Conservation (phyloP, 768 basidiomycete genomes). For the Leccinum ochraceum region DNA sequence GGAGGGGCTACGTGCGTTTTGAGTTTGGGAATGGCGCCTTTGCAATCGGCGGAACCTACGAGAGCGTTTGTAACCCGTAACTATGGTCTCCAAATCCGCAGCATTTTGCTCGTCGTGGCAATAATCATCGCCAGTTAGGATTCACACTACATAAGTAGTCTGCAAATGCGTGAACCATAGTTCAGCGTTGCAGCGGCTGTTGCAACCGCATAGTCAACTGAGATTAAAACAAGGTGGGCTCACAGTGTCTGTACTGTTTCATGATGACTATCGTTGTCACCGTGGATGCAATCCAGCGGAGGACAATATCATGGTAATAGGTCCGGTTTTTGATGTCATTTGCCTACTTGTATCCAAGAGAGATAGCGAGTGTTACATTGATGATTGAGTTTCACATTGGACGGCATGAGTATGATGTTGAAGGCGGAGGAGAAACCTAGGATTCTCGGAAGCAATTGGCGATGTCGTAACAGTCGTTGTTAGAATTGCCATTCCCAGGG, state of each 20-base stretch:
- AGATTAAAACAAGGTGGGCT: too few relatives aligned
- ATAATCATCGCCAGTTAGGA: not conserved
- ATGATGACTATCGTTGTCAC: not conserved
- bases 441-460: too few relatives aligned
- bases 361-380: not conserved
- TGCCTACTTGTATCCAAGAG: not conserved
- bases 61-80: not conserved
- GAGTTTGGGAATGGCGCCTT: not conserved
- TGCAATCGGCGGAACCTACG: not conserved
- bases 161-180: not conserved
- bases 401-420: too few relatives aligned
- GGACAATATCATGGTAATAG: not conserved
- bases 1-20: not conserved
- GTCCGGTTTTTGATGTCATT: not conserved
- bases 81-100: not conserved
- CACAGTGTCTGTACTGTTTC: not conserved
- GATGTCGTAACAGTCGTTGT: too few relatives aligned
- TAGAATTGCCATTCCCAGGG: too few relatives aligned
- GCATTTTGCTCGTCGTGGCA: not conserved
- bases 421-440: too few relatives aligned
- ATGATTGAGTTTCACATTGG: too few relatives aligned
- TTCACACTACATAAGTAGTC: not conserved
- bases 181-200: not conserved
- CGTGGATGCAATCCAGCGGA: not conserved
- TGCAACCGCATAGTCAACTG: too few relatives aligned